Evolutionary conservation across 148 eudicot genomes (phyloP).

Genomic region (Pouteria glomerata): DNA sequence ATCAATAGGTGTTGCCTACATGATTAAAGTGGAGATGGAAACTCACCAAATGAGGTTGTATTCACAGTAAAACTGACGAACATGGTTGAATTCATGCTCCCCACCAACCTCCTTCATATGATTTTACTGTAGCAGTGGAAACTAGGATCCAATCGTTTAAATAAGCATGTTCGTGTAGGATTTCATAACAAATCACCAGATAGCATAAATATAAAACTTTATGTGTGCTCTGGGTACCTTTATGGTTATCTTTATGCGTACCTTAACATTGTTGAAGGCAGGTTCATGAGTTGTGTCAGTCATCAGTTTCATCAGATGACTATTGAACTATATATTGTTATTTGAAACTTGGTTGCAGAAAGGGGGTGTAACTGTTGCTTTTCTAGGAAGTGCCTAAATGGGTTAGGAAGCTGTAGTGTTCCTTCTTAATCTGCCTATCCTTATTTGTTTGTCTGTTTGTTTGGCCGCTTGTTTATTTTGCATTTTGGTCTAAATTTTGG

Average conservation of each 20-base stretch:
- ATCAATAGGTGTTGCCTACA: neutral
- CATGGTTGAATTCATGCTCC: neutral
- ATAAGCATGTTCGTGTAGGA: neutral
- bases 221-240: neutral
- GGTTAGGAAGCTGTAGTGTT: neutral
- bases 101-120: neutral
- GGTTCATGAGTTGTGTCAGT: neutral
- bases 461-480: conserved; percentile 6
- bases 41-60: neutral
- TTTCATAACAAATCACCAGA: neutral
- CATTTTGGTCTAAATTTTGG: conserved; percentile 14
- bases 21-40: neutral
- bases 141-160: neutral
- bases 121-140: neutral
- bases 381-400: neutral
- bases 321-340: neutral
- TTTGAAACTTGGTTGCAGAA: neutral
- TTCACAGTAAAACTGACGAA: neutral
- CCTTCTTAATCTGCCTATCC: neutral
- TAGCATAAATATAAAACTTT: neutral
- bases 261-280: neutral
- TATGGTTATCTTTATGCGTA: neutral
- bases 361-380: neutral
- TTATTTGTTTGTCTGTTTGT: neutral
- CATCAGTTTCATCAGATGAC: neutral